These are phyloP conservation scores for Penicillium lividum DNA, from an alignment of 495 filamentous ascomycete genomes.

Conservation along the genomic window DNA sequence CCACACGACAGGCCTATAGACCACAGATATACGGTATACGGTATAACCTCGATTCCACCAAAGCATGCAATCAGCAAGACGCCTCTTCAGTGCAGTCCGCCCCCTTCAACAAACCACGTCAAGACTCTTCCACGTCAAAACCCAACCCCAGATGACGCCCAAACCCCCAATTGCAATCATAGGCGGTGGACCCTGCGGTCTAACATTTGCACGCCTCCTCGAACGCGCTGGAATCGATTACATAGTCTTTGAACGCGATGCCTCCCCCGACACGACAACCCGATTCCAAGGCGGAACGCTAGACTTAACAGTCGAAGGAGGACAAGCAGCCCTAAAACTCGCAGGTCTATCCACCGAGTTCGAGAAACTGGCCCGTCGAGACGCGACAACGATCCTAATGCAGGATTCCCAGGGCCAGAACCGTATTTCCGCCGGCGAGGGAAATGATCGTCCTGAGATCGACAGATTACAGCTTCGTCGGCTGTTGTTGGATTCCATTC, in stretches of 20 bases:
- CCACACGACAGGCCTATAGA: neutral
- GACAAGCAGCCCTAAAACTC: conserved; percentile 51
- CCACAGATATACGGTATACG: neutral
- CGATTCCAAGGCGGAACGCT: conserved; percentile 48
- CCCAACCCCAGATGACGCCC: neutral
- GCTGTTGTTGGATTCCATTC: conserved; percentile 41
- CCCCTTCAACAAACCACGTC: neutral
- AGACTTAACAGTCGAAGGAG: conserved; percentile 54
- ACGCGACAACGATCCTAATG: conserved; percentile 22
- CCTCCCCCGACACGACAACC: conserved; percentile 32
- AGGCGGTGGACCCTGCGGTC: conserved; percentile 57
- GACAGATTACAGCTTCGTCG: conserved; percentile 40
- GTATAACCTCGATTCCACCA: neutral
- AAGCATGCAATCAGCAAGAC: neutral
- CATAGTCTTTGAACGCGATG: conserved; percentile 52
- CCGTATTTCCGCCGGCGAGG: neutral
- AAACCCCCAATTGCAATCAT: conserved; percentile 52
- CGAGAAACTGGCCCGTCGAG: conserved; percentile 39
- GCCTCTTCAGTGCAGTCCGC: neutral
- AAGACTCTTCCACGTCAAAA: neutral
- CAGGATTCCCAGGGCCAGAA: neutral
- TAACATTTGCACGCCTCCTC: conserved; percentile 56
- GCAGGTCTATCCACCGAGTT: conserved; percentile 52
- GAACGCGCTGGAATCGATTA: conserved; percentile 38
- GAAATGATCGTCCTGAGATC: conserved; percentile 33